Base-by-base conservation (phyloP, 225 moss, liverwort and hornwort genomes). In the Thuidium tamariscinum region DNA sequence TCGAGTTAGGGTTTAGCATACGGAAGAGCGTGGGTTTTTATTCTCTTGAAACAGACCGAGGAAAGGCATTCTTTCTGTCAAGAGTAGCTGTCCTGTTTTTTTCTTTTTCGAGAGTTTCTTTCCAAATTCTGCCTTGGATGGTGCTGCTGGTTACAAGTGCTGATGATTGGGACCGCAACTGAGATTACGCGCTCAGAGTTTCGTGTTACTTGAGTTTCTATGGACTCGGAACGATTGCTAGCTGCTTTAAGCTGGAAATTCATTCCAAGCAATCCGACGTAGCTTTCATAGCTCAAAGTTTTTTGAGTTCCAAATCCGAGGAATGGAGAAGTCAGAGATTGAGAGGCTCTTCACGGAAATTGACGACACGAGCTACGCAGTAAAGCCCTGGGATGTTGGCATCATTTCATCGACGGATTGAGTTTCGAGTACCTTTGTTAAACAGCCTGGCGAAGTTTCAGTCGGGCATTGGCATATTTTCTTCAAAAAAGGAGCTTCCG, bases 201-300 rank as follows among this genome's bases (percentile, higher is more conserved):
- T 62, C 16, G 56, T 34, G 81, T 67, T 74, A 51, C 80, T 85
- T 9, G 76, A 81, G 61, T 54, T 82, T 90, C 88, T 82, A 87
- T 88, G 88, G 92, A 87, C 82, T 86, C 79, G 62, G 71, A 92
- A 44, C 75, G 84, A 27, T 87, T 90, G 83, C 72, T 88, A 61
- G 80, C 70, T 88, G 79, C 44, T 36, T 78, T 83, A 52, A 87
- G 91, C 87, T 85, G 85, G 89, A 89, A 86, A 82, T 85, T 83
- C 62, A 85, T 87, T 48, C 83, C 79, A 37, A 89, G 85, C 62
- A 89, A 77, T 74, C 57, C 86, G 48, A 80, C 86, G 71, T 71
- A 86, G 72, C 79, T 83, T 74, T 9, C 27, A 17, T 10, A 72
- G 61, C 51, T 72, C 51, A 78, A 54, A n/a, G 63, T 44, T 41